A percentile compares a stretch with the other conserved stretches of the same genome.
These are phyloP conservation scores for Xylariaceae sp. DNA, from an alignment of 2,329 filamentous ascomycete genomes.

Conservation along the genomic window DNA sequence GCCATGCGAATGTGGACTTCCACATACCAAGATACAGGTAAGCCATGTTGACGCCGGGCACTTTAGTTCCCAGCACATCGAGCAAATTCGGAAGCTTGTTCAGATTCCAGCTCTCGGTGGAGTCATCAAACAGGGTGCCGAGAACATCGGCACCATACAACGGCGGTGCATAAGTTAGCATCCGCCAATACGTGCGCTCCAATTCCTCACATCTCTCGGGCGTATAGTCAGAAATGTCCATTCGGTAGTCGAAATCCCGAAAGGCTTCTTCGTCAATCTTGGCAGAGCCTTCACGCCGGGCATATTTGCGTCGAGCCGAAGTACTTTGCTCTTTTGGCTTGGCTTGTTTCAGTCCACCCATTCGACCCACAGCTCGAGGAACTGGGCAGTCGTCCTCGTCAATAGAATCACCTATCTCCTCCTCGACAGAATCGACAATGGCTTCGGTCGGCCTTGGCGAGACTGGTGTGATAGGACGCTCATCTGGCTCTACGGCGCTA, in stretches of 20 bases:
- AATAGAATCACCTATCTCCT: constrained; percentile 41
- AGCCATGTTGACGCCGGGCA: constrained; percentile 95
- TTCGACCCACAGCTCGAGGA: constrained; percentile 39
- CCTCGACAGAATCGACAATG: constrained; percentile 46
- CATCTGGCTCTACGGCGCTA: constrained; percentile 38
- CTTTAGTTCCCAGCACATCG: constrained; percentile 89
- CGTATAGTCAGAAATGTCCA: constrained; percentile 83
- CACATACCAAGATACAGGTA: constrained; percentile 99
- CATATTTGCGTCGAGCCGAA: constrained; percentile 81
- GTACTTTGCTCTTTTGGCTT: constrained; percentile 67
- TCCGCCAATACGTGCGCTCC: constrained; percentile 95
- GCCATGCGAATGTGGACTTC: constrained; percentile 99
- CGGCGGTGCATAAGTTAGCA: constrained; percentile 86
- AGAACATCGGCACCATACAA: constrained; percentile 96
- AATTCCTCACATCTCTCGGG: constrained; percentile 89
- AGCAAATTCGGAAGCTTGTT: constrained; percentile 90
- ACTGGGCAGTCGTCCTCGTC: constrained; percentile 40
- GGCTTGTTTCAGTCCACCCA: constrained; percentile 44
- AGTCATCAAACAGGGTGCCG: constrained; percentile 87
- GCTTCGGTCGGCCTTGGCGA: constrained; percentile 43
- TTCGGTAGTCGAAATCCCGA: constrained; percentile 82
- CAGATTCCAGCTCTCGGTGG: constrained; percentile 82
- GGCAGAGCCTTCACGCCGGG: constrained; percentile 69
- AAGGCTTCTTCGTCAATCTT: constrained; percentile 86
- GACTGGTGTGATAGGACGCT: constrained; percentile 54